Evolutionary conservation across 768 basidiomycete genomes (phyloP), one percentile per base, ranked within the genome.

Genomic region (Panus rudis): DNA sequence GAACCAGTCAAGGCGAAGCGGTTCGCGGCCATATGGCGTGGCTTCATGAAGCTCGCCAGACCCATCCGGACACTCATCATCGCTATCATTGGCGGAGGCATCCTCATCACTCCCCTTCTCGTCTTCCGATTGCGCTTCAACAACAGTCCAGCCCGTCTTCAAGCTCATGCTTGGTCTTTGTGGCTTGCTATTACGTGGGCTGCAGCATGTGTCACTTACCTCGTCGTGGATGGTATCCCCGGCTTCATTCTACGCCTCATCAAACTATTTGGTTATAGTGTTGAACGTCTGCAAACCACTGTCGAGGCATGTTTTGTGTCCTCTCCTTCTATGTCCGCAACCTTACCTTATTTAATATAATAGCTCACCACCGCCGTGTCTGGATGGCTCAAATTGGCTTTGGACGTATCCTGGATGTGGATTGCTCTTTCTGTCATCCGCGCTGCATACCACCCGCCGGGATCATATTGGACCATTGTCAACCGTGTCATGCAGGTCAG

Each of bases 321-420:
- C 28, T 30, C 10, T n/a, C 28, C 10, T 30, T 30, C 28, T 10
- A 30, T 10, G n/a, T n/a, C n/a, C n/a, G 28, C 10, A 30, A 10
- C 7, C 27, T 22, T 32, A 42, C 14, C 34, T 40, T 16, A 14
- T 17, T 16, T 31, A 26, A 42, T 42, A 11, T 38, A 37, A 22
- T 54, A 84, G 81, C 69, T 87, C 39, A 73, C 72, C 19, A 67
- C 81, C 49, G 83, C 84, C 6, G 79, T 87, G 16, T 75, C 76
- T 10, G 67, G 69, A 21, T 87, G 84, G 83, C 59, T 88, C 21
- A 88, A 88, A 56, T 63, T 87, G 6, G 63, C 72, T 2, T 67
- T 89, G 7, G 80, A 81, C 47, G 66, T 81, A 3, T 59, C 76
- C 3, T 85, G 82, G 79, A 72, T 76, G 37, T 90, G 87, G 87